Evolutionary conservation across 179 eudicot genomes (phyloP), one percentile per base, ranked within the genome.

Genomic region (Sideroxylon spinosum): DNA sequence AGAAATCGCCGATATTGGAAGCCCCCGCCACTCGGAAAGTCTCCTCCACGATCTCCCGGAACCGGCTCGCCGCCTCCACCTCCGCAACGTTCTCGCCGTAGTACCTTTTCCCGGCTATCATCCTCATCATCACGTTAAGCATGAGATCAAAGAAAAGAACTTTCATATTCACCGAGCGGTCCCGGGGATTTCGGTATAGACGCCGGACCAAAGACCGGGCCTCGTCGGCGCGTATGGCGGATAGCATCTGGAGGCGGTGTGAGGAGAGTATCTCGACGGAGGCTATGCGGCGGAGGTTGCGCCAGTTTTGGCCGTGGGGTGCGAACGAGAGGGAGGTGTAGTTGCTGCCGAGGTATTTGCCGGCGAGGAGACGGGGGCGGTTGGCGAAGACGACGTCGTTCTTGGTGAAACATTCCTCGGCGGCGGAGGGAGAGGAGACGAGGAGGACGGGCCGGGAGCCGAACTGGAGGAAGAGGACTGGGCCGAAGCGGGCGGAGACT

Each of bases 351-450:
- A 86, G 17, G 26, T 73, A 61, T 48, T 86, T 83, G 6, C 86
- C 92, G 9, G 74, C 78, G 7, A 88, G 78, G 20, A 85, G 57
- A 10, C 69, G 65, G 0, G 92, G 92, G 1, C 92, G 85, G 80
- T 87, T 74, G 44, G 91, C 92, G 66, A 89, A 88, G 12, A 77
- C 44, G n/a, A 76, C 50, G 46, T 89, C 89, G 28, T 84, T 87
- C 12, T 81, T 84, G n/a, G 76, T 60, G 13, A 88, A 82, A 78
- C 91, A 88, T 48, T 88, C 91, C 68, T 88, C 89, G 20, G 83
- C 89, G 0, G 86, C 84, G 0, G 84, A 71, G 7, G 87, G 88
- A 49, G 87, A 86, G 49, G 91, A 82, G 8, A 88, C 85, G 3
- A 88, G 74, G 67, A 88, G 86, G 20, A 78, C 83, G 14, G 74